Conservation (phyloP, 257 asterid species). For the Phtheirospermum japonicum region DNA sequence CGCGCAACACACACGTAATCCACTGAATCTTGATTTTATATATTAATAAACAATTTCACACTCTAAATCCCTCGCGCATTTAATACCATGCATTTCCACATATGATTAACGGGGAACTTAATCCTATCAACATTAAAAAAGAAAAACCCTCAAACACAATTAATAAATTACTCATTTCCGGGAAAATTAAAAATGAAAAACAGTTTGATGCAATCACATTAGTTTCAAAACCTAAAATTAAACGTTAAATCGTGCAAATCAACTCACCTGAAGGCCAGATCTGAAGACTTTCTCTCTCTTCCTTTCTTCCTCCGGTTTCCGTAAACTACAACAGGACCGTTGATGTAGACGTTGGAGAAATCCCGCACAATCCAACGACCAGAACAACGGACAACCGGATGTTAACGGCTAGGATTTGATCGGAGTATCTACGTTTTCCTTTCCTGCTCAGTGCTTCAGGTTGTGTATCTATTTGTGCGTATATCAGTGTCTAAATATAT, state of each 20-base stretch:
- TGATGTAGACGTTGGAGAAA: constrained; percentile 30
- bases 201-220: constrained; percentile 13
- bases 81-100: constrained; percentile 16
- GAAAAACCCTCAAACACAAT: not conserved
- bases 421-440: constrained; percentile 29
- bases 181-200: not conserved
- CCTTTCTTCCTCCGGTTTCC: constrained; percentile 15
- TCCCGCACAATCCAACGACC: constrained; percentile 42
- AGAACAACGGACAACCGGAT: constrained; percentile 28
- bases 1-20: constrained; percentile 18
- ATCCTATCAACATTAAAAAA: constrained; percentile 20
- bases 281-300: constrained; percentile 34
- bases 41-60: constrained; percentile 8
- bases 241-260: constrained; percentile 19
- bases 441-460: constrained; percentile 26
- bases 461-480: constrained; percentile 1
- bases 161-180: not conserved
- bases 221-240: not conserved
- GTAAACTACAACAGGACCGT: constrained; percentile 26
- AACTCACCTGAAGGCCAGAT: constrained; percentile 73
- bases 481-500: constrained; percentile 23
- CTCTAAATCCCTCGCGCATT: constrained; percentile 16
- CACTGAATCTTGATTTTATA: constrained; percentile 30
- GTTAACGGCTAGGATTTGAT: constrained; percentile 39
- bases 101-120: constrained; percentile 8